These are phyloP conservation scores for Plantago elongata DNA, from an alignment of 257 asterid genomes.

Conservation along the genomic window DNA sequence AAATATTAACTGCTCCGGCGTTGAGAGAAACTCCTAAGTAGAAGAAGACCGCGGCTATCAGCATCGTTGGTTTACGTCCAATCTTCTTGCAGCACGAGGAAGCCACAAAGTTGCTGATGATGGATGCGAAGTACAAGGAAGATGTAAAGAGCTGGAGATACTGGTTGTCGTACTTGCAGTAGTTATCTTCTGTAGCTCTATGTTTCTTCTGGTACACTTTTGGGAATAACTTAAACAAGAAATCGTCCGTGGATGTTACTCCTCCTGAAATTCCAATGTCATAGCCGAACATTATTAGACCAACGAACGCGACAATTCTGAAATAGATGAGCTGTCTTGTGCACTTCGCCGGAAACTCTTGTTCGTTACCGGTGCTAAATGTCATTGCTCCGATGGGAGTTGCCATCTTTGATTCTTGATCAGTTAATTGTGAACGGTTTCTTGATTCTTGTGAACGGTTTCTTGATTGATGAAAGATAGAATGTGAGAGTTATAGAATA, in stretches of 20 bases:
- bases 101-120: conserved; percentile 40
- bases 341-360: neutral
- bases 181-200: conserved; percentile 40
- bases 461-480: too few species aligned
- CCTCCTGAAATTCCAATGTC: conserved; percentile 42
- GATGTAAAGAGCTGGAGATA: conserved; percentile 48
- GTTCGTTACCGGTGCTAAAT: neutral
- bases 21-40: conserved; percentile 33
- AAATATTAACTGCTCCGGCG: conserved; percentile 16
- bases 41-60: conserved; percentile 34
- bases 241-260: conserved; percentile 55
- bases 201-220: conserved; percentile 28
- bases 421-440: too few species aligned
- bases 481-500: too few species aligned
- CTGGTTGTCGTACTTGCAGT: conserved; percentile 46
- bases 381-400: neutral
- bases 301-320: conserved; percentile 21
- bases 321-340: neutral
- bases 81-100: conserved; percentile 32
- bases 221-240: conserved; percentile 41
- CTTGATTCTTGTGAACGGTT: too few species aligned
- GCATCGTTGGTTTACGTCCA: conserved; percentile 44
- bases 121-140: conserved; percentile 41
- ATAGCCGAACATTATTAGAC: conserved; percentile 27
- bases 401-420: too few species aligned